Evolutionary conservation across 306 rosid genomes (phyloP).

Genomic region (Sphenostylis stenocarpa): DNA sequence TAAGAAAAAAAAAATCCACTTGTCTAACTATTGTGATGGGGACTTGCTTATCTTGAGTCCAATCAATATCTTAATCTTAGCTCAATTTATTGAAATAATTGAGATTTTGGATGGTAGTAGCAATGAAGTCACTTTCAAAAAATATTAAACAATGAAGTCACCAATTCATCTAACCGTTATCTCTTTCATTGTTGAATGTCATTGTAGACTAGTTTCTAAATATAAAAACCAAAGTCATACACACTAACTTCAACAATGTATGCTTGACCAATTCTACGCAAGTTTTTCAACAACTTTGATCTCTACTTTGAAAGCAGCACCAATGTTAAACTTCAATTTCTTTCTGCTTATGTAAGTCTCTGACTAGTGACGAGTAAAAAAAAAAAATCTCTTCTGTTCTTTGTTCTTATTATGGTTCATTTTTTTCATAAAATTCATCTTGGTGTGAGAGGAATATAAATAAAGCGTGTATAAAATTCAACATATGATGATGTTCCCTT

Average conservation of each 20-base stretch:
- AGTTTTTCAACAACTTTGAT: conserved; percentile 13
- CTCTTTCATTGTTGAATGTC: not conserved
- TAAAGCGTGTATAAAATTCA: not conserved
- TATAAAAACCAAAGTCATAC: conserved; percentile 4
- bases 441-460: not conserved
- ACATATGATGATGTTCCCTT: not conserved
- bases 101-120: not conserved
- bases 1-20: not conserved
- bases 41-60: not conserved
- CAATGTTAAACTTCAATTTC: conserved; percentile 12
- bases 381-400: not conserved
- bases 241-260: conserved; percentile 1
- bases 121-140: not conserved
- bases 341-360: not conserved
- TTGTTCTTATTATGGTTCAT: not conserved
- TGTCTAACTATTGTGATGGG: not conserved
- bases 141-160: not conserved
- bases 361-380: not conserved
- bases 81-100: not conserved
- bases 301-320: not conserved
- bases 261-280: conserved; percentile 1
- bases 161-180: not conserved
- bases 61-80: not conserved
- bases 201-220: conserved; percentile 9
- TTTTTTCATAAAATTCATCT: not conserved